Evolutionary conservation across 1,284 basidiomycete genomes (phyloP).

Genomic region (Pseudomicrostroma phylloplanum): DNA sequence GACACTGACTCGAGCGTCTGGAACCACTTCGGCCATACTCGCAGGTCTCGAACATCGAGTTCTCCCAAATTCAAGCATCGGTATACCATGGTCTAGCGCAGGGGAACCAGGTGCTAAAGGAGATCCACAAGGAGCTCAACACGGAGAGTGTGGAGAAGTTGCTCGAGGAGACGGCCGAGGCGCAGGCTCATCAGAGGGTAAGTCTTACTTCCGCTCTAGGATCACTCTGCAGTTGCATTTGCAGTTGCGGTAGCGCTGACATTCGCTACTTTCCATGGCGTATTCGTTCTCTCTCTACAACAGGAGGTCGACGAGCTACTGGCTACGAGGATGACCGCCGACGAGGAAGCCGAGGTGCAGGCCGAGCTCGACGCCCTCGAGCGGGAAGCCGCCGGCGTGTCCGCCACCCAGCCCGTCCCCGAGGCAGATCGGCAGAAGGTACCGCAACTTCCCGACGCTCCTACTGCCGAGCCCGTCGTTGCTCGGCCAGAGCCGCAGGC

Average conservation of each 20-base stretch:
- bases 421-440: background rate
- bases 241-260: conserved; percentile 49
- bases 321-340: conserved; percentile 69
- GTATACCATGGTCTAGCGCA: conserved; percentile 86
- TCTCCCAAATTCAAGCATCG: conserved; percentile 85
- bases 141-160: conserved; percentile 86
- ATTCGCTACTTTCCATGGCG: too few species aligned
- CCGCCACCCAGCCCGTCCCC: too few species aligned
- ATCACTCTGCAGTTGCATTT: conserved; percentile 10
- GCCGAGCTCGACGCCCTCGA: conserved; percentile 56
- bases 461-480: background rate
- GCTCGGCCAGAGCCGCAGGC: background rate
- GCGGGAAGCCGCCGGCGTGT: conserved; percentile 1
- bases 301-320: conserved; percentile 84
- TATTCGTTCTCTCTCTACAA: too few species aligned
- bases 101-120: conserved; percentile 83
- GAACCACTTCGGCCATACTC: too few species aligned
- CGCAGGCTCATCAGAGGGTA: conserved; percentile 72
- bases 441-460: conserved; percentile 1
- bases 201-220: too few species aligned
- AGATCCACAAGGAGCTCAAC: conserved; percentile 89
- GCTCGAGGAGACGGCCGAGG: conserved; percentile 85
- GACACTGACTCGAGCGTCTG: background rate
- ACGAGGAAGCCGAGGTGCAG: conserved; percentile 91
- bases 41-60: conserved; percentile 91